Conservation (phyloP, 2,329 filamentous ascomycete genomes). For the Fusarium robinianum region DNA sequence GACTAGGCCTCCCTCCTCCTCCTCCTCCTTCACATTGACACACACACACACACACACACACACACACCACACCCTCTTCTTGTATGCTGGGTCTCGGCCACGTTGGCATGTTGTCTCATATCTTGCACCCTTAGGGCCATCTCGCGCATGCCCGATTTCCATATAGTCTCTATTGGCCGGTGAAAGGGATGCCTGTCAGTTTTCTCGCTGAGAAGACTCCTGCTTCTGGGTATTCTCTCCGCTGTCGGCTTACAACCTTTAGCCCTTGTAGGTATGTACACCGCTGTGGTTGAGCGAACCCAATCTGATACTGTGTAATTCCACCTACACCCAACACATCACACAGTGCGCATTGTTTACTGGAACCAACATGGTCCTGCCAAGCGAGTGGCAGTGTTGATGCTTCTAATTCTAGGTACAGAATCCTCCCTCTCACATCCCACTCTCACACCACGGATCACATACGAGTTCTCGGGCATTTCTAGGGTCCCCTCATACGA, state of each 20-base stretch:
- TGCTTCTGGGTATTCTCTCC: no score
- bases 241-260: no score
- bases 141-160: constrained; percentile 10
- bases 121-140: constrained; percentile 20
- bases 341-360: constrained; percentile 6
- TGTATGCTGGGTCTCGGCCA: constrained; percentile 16
- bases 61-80: constrained; percentile 6
- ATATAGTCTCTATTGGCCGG: constrained; percentile 20
- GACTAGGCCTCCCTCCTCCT: no score
- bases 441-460: constrained; percentile 11
- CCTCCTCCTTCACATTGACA: no score
- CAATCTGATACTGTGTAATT: constrained; percentile 7
- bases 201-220: no score
- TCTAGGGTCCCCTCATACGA: constrained; percentile 4
- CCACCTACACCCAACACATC: background rate
- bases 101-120: constrained; percentile 31
- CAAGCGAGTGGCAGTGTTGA: constrained; percentile 23
- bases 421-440: no score
- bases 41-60: background rate
- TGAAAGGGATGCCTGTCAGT: no score
- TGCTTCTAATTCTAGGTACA: constrained; percentile 32
- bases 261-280: constrained; percentile 1
- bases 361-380: constrained; percentile 10
- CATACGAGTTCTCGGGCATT: constrained; percentile 12
- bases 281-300: background rate